Base-by-base conservation (phyloP, 2,329 filamentous ascomycete genomes). In the Nakataea oryzae region DNA sequence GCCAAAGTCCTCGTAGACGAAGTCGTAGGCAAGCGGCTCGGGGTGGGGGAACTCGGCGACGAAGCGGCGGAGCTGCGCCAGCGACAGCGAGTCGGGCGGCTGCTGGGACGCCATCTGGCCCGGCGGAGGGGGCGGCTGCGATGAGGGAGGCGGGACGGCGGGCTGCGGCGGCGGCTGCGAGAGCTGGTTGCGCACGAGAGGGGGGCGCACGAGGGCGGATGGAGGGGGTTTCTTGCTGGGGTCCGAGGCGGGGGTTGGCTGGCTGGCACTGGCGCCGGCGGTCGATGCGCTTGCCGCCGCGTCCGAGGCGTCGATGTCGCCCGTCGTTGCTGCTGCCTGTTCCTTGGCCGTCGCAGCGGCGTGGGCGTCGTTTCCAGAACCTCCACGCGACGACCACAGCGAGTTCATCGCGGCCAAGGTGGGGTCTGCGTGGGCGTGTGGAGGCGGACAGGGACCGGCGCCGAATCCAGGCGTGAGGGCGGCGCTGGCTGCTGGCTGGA, bases 1-100 rank as follows among this genome's bases (percentile, higher is more conserved):
- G 27, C 87, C 86, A 62, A 83, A 82, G 73, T 93, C 89, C 29
- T 83, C 78, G 75, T 93, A 93, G 65, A 84, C 84, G 72, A 96
- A 99, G 64, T 95, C 92, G 78, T 99, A 99, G 13, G 86, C 85
- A 56, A 82, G 79, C 59, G 88, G 83, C 66, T 92, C 89, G 60
- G 80, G 72, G 65, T 84, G 85, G 21, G 88, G 88, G 67, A 91
- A 86, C 63, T 93, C 89, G 65, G 86, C 84, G 24, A 93, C 87
- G 61, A 93, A 83, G 66, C 84, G 85, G 66, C 85, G 83, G 59
- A 93, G 79, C 74, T 93, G 89, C 64, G 86, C 81, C 56, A 93
- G 77, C 41, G 89, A 93, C 30, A 93, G 79, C 21, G 89, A 93
- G 74, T 93, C 89, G 28, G 70, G 84, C 9, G 77, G 79, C 60